Evolutionary conservation across 805 yeast species (phyloP).

Genomic region (Ogataea paraovalis): DNA sequence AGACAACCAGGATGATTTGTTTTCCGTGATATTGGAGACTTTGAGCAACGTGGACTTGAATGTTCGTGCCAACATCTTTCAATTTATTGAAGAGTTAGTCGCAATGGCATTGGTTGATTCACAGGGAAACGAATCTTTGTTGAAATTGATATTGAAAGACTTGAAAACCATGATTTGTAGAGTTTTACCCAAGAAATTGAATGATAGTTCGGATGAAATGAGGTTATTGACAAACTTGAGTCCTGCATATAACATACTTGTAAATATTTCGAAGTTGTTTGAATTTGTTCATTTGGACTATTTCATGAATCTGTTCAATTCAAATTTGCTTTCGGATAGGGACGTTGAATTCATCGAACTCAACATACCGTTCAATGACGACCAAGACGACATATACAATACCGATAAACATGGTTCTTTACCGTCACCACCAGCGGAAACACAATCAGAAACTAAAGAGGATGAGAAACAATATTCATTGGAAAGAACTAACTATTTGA

Average conservation of each 20-base stretch:
- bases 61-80: slow-evolving; percentile 60
- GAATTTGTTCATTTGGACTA: slow-evolving; percentile 17
- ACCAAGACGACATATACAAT: slow-evolving; percentile 7
- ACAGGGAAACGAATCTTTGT: slow-evolving; percentile 11
- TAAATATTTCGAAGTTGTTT: slow-evolving; percentile 22
- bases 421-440: background rate
- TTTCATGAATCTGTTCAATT: slow-evolving; percentile 28
- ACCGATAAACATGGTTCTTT: background rate
- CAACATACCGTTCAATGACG: slow-evolving; percentile 32
- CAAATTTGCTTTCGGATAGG: slow-evolving; percentile 32
- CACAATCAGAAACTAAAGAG: background rate
- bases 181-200: slow-evolving; percentile 33
- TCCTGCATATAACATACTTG: slow-evolving; percentile 23
- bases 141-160: slow-evolving; percentile 27
- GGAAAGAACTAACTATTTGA: background rate
- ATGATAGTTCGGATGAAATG: slow-evolving; percentile 10
- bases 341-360: slow-evolving; percentile 32
- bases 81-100: slow-evolving; percentile 62
- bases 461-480: background rate
- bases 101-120: slow-evolving; percentile 29
- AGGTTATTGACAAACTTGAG: slow-evolving; percentile 28
- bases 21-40: slow-evolving; percentile 62
- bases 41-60: slow-evolving; percentile 53
- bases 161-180: slow-evolving; percentile 31
- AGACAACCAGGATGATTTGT: slow-evolving; percentile 64